phyloP scores from a whole-genome alignment of 2,329 filamentous ascomycete species.

The Trichoderma oligosporum region DNA sequence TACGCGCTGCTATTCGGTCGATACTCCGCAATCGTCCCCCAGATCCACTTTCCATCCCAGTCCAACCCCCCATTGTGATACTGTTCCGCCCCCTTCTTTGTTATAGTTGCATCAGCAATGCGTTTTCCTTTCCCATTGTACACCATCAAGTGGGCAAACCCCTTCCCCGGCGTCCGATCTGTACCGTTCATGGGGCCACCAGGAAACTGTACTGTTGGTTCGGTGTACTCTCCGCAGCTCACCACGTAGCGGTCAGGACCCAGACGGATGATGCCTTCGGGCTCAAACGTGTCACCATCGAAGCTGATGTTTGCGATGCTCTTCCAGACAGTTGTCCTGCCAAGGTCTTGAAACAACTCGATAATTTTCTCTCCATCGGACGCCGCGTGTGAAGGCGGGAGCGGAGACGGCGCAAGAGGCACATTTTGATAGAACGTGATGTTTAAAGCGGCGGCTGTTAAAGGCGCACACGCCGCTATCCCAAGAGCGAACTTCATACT shows the following conservation, averaged over 20 bases:
- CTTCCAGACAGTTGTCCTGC: slow-evolving; percentile 41
- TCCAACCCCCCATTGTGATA: slow-evolving; percentile 49
- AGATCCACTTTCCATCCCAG: slow-evolving; percentile 45
- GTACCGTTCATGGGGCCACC: slow-evolving; percentile 50
- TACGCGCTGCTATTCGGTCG: slow-evolving; percentile 45
- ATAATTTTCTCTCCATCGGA: slow-evolving; percentile 37
- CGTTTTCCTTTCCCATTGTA: slow-evolving; percentile 41
- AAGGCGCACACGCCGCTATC: neutral
- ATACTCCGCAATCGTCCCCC: slow-evolving; percentile 46
- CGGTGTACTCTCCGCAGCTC: slow-evolving; percentile 43
- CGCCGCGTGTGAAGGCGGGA: slow-evolving; percentile 35
- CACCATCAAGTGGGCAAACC: slow-evolving; percentile 44
- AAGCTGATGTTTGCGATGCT: slow-evolving; percentile 41
- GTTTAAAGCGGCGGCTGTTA: slow-evolving; percentile 28
- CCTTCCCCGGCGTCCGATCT: slow-evolving; percentile 43
- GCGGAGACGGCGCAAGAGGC: slow-evolving; percentile 33
- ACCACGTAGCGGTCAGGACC: slow-evolving; percentile 43
- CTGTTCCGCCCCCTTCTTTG: slow-evolving; percentile 34
- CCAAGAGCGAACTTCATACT: neutral
- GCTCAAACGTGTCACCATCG: slow-evolving; percentile 45
- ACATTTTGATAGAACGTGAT: slow-evolving; percentile 33
- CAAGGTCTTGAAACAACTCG: slow-evolving; percentile 33
- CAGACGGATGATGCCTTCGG: slow-evolving; percentile 46
- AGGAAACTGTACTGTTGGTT: slow-evolving; percentile 37
- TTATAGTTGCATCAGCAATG: slow-evolving; percentile 44